Evolutionary conservation across 768 basidiomycete species (phyloP).

Genomic region (Serendipita sp.): DNA sequence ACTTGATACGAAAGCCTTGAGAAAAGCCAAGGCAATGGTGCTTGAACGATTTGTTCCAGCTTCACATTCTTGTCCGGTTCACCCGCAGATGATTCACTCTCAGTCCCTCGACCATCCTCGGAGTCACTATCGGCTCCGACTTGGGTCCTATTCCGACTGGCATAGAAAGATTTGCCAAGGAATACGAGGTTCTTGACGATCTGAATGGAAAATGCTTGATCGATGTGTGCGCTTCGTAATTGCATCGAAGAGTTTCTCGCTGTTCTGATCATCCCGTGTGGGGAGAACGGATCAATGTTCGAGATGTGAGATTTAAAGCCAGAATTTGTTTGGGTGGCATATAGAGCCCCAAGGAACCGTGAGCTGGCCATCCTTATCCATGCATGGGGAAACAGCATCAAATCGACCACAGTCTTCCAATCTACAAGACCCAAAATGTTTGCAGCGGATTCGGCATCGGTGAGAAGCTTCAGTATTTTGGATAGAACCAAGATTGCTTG

Average conservation of each 20-base stretch:
- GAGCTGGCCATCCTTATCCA: constrained; percentile 82
- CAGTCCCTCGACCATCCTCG: constrained; percentile 15
- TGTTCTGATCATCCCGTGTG: constrained; percentile 42
- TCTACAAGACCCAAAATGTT: constrained; percentile 24
- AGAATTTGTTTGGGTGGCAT: constrained; percentile 16
- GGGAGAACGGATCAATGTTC: constrained; percentile 33
- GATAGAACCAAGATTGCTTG: constrained; percentile 51
- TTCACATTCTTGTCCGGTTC: constrained; percentile 10
- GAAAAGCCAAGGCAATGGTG: constrained; percentile 82
- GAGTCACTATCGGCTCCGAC: constrained; percentile 13
- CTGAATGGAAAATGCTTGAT: constrained; percentile 58
- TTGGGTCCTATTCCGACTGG: constrained; percentile 19
- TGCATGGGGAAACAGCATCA: constrained; percentile 78
- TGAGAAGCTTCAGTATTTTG: constrained; percentile 40
- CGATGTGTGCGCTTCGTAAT: constrained; percentile 66
- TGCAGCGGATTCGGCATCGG: constrained; percentile 32
- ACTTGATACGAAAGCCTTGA: constrained; percentile 83
- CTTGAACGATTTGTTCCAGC: constrained; percentile 13
- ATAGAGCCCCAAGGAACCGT: constrained; percentile 57
- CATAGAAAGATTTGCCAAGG: constrained; percentile 69
- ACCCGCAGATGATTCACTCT: constrained; percentile 10
- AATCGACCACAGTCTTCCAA: constrained; percentile 47
- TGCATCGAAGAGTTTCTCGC: constrained; percentile 61
- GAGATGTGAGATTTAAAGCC: constrained; percentile 20
- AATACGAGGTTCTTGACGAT: constrained; percentile 87